These are phyloP conservation scores for Nitzschia palea DNA, from an alignment of 108 stramenopile species.

Conservation along the genomic window DNA sequence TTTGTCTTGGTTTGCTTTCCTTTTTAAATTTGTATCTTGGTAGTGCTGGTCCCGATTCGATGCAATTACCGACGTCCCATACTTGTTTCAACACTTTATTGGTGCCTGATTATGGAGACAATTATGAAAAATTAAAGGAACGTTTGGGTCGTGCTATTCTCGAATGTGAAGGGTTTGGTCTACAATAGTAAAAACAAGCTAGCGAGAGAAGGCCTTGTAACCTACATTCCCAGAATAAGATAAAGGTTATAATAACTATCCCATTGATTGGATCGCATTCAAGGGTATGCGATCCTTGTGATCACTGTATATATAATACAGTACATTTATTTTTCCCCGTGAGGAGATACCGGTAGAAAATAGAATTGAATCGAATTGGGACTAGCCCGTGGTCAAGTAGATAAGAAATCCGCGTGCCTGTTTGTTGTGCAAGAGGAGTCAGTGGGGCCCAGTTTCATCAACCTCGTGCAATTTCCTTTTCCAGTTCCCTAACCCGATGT, in stretches of 20 bases:
- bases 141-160: constrained; percentile 63
- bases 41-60: constrained; percentile 86
- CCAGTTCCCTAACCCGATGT: constrained; percentile 3
- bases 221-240: no score
- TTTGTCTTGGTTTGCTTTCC: not conserved
- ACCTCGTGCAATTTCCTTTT: not conserved
- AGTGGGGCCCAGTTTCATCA: not conserved
- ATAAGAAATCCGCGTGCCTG: no score
- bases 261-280: no score
- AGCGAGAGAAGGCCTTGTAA: no score
- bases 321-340: no score
- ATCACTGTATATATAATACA: no score
- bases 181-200: constrained; percentile 46
- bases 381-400: no score
- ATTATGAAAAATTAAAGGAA: constrained; percentile 59
- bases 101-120: constrained; percentile 60
- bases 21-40: not conserved
- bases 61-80: constrained; percentile 84
- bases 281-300: no score
- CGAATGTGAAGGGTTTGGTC: constrained; percentile 84
- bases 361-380: no score
- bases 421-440: no score
- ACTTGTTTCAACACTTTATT: constrained; percentile 93
- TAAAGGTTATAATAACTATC: no score
- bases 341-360: no score